Percentiles rank a stretch among this genome's conserved stretches.
Evolutionary conservation across 2,329 filamentous ascomycete genomes (phyloP).

Genomic region (Arthrobotrys musiformis): DNA sequence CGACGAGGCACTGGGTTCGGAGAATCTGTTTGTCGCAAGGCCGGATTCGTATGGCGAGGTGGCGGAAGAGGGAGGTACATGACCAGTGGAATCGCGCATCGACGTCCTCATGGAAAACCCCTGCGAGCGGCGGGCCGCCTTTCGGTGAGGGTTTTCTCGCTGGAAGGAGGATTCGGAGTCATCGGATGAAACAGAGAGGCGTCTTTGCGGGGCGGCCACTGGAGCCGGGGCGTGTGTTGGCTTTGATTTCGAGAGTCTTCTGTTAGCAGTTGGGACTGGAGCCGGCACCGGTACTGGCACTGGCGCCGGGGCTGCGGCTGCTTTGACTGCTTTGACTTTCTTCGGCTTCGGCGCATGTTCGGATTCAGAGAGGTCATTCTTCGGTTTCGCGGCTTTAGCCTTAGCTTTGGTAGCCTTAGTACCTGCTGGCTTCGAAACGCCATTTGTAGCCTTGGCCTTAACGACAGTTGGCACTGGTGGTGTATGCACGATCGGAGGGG

Average conservation of each 20-base stretch:
- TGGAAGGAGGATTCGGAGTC: constrained; percentile 53
- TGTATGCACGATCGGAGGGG: background rate
- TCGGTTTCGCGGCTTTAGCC: constrained; percentile 14
- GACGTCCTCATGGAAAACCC: constrained; percentile 41
- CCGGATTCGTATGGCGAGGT: constrained; percentile 15
- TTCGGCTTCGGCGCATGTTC: constrained; percentile 32
- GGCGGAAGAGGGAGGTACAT: constrained; percentile 6
- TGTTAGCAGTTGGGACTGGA: background rate
- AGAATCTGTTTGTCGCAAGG: constrained; percentile 16
- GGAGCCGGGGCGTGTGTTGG: constrained; percentile 7
- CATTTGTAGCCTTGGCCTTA: constrained; percentile 18
- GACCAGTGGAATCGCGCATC: constrained; percentile 44
- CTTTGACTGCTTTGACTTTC: constrained; percentile 3
- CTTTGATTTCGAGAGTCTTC: constrained; percentile 37
- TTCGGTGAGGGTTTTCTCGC: constrained; percentile 38
- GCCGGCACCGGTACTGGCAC: constrained; percentile 2
- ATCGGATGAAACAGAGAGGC: constrained; percentile 28
- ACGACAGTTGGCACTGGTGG: background rate
- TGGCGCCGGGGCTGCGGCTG: background rate
- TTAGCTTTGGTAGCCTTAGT: constrained; percentile 11
- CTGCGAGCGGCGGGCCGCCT: constrained; percentile 22
- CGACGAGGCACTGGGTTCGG: background rate
- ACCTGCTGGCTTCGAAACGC: constrained; percentile 21
- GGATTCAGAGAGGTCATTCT: constrained; percentile 27
- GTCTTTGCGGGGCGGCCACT: constrained; percentile 14